Conservation (phyloP, 2,329 filamentous ascomycete genomes). For the Curvularia lunata region DNA sequence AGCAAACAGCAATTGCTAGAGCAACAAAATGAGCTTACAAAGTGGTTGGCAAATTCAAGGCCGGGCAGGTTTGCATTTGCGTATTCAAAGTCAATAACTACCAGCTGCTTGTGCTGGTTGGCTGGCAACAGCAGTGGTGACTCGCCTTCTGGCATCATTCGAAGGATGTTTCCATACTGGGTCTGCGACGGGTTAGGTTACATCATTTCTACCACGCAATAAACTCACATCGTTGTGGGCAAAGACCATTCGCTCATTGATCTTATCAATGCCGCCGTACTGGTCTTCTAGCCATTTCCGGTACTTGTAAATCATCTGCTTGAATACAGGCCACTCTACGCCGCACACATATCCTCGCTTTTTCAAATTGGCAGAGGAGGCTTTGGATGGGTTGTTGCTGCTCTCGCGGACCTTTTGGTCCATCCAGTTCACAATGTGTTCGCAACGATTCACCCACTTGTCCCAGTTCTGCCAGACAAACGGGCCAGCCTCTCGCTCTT, state of each 20-base stretch:
- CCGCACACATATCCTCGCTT: slow-evolving; percentile 79
- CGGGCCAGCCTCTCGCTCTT: slow-evolving; percentile 79
- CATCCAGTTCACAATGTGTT: slow-evolving; percentile 64
- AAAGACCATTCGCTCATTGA: slow-evolving; percentile 83
- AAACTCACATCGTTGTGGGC: slow-evolving; percentile 91
- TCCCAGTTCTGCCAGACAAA: slow-evolving; percentile 95
- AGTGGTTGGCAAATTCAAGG: slow-evolving; percentile 96
- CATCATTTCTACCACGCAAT: background rate
- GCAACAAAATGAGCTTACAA: slow-evolving; percentile 59
- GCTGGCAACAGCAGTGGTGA: slow-evolving; percentile 87
- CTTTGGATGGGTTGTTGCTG: slow-evolving; percentile 42
- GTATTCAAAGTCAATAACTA: slow-evolving; percentile 99
- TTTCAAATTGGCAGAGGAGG: slow-evolving; percentile 65
- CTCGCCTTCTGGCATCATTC: slow-evolving; percentile 70
- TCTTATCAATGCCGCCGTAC: slow-evolving; percentile 70
- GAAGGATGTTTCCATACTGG: slow-evolving; percentile 97
- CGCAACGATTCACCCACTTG: slow-evolving; percentile 77
- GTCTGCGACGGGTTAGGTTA: slow-evolving; percentile 63
- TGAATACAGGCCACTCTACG: slow-evolving; percentile 80
- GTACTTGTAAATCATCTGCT: slow-evolving; percentile 76
- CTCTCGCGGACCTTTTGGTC: slow-evolving; percentile 64
- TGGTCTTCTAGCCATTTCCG: slow-evolving; percentile 72
- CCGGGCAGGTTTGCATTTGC: slow-evolving; percentile 86
- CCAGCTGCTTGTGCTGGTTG: slow-evolving; percentile 93
- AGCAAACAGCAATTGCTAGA: too few species aligned